phyloP scores from a whole-genome alignment of 1,284 basidiomycete species.

The Waitea zeae region DNA sequence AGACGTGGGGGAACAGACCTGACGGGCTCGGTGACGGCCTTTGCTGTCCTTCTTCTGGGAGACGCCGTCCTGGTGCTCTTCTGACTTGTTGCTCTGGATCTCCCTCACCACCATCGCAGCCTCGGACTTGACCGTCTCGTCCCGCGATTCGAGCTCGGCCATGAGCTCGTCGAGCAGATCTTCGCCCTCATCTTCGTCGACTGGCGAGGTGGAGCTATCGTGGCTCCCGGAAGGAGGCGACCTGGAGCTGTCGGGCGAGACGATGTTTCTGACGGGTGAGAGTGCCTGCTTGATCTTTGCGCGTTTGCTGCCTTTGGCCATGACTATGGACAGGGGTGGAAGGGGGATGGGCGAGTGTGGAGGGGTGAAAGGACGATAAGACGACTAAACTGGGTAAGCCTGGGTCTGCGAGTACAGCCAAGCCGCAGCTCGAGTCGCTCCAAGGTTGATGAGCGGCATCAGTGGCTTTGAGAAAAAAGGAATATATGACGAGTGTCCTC shows the following conservation, averaged over 20 bases:
- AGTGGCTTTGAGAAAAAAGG: too few species aligned
- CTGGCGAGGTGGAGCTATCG: not conserved
- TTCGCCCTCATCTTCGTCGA: constrained; percentile 23
- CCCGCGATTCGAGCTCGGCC: constrained; percentile 48
- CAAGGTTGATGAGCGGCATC: too few species aligned
- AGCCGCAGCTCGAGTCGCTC: too few species aligned
- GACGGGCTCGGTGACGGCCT: constrained; percentile 60
- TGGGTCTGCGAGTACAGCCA: too few species aligned
- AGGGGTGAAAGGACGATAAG: too few species aligned
- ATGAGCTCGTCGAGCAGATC: constrained; percentile 56
- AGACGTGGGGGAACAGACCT: constrained; percentile 42
- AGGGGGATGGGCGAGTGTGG: too few species aligned
- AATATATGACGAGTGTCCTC: too few species aligned
- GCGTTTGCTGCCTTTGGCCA: constrained; percentile 22
- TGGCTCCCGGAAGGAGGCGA: constrained; percentile 7
- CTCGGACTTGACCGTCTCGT: constrained; percentile 29
- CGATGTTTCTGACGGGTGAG: constrained; percentile 10
- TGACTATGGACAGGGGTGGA: too few species aligned
- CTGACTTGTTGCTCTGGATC: constrained; percentile 23
- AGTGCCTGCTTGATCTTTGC: constrained; percentile 34
- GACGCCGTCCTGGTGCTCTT: constrained; percentile 17
- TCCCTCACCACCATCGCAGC: constrained; percentile 31
- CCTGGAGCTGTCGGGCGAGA: constrained; percentile 11
- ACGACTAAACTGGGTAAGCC: too few species aligned
- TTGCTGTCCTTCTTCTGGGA: constrained; percentile 48